These are phyloP conservation scores for Pseudozyma hubeiensis DNA, from an alignment of 1,284 basidiomycete genomes.

Conservation along the genomic window DNA sequence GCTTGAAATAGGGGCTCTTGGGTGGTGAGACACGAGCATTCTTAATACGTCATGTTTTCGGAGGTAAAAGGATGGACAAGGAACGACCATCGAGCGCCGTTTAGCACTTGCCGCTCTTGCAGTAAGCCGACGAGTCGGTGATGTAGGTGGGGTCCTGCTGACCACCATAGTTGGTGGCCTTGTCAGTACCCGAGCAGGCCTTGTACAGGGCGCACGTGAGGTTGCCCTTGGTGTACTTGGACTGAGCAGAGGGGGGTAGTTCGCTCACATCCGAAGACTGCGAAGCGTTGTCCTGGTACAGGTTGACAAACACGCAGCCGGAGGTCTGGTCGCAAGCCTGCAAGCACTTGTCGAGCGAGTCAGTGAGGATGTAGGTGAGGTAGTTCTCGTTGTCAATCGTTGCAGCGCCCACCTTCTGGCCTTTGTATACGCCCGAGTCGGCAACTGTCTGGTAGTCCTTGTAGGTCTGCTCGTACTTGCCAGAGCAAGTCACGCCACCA, in stretches of 20 bases:
- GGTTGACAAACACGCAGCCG: conserved; percentile 45
- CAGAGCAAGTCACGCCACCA: conserved; percentile 14
- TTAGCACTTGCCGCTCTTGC: conserved; percentile 37
- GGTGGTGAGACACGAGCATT: too few species aligned
- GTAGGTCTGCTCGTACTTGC: conserved; percentile 28
- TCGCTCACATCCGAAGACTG: conserved; percentile 9
- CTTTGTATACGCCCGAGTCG: conserved; percentile 28
- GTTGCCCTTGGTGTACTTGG: conserved; percentile 35
- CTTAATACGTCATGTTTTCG: too few species aligned
- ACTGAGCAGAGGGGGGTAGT: conserved; percentile 27
- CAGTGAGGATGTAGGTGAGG: conserved; percentile 44
- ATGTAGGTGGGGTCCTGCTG: conserved; percentile 54
- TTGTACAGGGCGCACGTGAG: conserved; percentile 51
- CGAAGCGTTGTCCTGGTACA: conserved; percentile 46
- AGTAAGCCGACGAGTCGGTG: conserved; percentile 39
- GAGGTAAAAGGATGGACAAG: too few species aligned
- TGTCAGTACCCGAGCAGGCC: conserved; percentile 27
- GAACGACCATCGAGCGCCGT: not conserved
- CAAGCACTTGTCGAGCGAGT: conserved; percentile 30
- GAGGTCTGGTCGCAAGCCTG: conserved; percentile 26
- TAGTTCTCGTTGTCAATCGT: conserved; percentile 47
- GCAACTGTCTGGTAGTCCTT: conserved; percentile 33
- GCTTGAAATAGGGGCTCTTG: too few species aligned
- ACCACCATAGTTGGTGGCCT: conserved; percentile 48
- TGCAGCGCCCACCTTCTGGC: conserved; percentile 39